Base-by-base conservation (phyloP, 441 rosid genomes). In the Adansonia rubrostipa region DNA sequence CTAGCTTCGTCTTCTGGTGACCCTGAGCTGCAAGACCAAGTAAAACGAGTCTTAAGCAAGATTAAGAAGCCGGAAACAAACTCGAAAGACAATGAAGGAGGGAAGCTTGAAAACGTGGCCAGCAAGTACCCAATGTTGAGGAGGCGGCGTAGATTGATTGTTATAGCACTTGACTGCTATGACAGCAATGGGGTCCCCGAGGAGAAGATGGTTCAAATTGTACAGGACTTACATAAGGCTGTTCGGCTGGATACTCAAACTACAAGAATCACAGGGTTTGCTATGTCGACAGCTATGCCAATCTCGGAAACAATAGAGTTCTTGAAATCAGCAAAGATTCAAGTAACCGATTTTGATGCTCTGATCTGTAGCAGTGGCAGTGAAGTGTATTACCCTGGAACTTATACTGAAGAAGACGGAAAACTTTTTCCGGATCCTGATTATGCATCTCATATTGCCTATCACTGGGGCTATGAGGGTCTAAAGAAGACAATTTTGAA, bases 311-410 rank as follows among this genome's bases (percentile, higher is more conserved):
- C 93, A 17, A 66, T 64, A 65, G 84, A 80, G 6, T 91, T 96
- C 80, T 84, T 96, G 75, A 85, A 84, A 74, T 89, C 92, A 15
- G 89, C 88, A 45, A 90, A 84, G 86, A 84, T 96, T 84, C 94
- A 91, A 75, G 90, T 83, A 48, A 90, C 84, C 1, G 96, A 92
- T 54, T 96, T 96, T 67, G 99, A 96, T 80, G 92, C 98, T 67
- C 78, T 96, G 86, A 91, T 94, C 60, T 96, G 99, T 78, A 89
- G 96, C 84, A 96, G 99, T 20, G 99, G 98, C 44, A 88, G 99
- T 36, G 97, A 93, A 86, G 85, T 96, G 51, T 96, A 93, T 81
- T 96, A 96, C 71, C 99, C 98, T 0, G 97, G 94, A 42, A 75
- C 84, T 54, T 85, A 87, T 42, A 83, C 87, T 0, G 89, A 88